Evolutionary conservation across 2,329 filamentous ascomycete genomes (phyloP).

Genomic region (Lachnellula suecica): DNA sequence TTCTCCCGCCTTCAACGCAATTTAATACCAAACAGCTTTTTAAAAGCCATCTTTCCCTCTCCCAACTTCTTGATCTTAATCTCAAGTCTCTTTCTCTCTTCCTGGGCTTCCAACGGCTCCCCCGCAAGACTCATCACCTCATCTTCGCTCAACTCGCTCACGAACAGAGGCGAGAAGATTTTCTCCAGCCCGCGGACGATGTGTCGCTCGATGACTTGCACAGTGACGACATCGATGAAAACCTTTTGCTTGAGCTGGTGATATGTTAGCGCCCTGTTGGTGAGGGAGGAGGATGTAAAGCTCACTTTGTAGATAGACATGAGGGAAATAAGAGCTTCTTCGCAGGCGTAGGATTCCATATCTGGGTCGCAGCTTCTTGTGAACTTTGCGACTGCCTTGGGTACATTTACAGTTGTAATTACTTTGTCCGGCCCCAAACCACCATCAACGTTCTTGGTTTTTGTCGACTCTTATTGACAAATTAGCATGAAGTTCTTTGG

Average conservation of each 20-base stretch:
- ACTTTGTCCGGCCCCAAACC: too few relatives aligned
- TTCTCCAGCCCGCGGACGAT: conserved; percentile 28
- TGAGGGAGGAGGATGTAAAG: background rate
- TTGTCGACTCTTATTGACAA: too few relatives aligned
- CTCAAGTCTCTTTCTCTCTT: conserved; percentile 23
- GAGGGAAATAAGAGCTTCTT: conserved; percentile 30
- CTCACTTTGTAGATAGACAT: conserved; percentile 33
- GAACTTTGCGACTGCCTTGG: conserved; percentile 5
- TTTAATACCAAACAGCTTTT: background rate
- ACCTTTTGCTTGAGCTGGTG: conserved; percentile 31
- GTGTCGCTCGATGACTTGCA: conserved; percentile 33
- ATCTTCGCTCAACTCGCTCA: conserved; percentile 21
- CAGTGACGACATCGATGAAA: conserved; percentile 34
- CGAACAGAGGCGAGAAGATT: conserved; percentile 29
- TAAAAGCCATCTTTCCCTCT: conserved; percentile 12
- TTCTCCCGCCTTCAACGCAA: background rate
- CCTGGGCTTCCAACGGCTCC: conserved; percentile 22
- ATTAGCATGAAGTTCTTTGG: too few relatives aligned
- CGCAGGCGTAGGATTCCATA: conserved; percentile 30
- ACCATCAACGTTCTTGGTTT: too few relatives aligned
- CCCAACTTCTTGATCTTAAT: conserved; percentile 28
- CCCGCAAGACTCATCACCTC: conserved; percentile 28
- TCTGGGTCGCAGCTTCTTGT: conserved; percentile 12
- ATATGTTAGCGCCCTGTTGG: too few relatives aligned
- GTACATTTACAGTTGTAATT: conserved; percentile 4